Base-by-base conservation (phyloP, 2,329 filamentous ascomycete species). In the Alternaria infectoria region DNA sequence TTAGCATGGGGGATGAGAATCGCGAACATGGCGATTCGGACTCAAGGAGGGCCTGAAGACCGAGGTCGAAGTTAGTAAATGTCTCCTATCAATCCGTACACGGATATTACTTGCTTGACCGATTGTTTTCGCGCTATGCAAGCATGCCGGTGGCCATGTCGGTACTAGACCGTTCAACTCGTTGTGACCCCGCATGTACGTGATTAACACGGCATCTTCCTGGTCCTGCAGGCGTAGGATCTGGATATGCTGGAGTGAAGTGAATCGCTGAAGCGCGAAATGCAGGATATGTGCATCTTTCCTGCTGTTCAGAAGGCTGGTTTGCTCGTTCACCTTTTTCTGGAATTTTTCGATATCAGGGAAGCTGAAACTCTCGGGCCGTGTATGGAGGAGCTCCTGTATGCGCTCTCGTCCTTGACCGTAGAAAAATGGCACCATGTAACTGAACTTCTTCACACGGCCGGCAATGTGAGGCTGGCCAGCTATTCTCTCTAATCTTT, bases 1-100 rank as follows among this genome's bases (percentile, higher is more conserved):
- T 89, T 62, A 91, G 84, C 78, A 88, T 88, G 2, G 88, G 88
- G 6, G 86, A 87, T 10, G 87, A 87, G 70, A 91, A 90, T 28
- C 87, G 84, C 46, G 86, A 86, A 59, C 86, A 86, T 21, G 85
- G 83, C 32, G 87, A 88, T 60, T 82, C 80, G 0, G 87, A 86
- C 30, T 84, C 81, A 46, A 89, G 77, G 4, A 90, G 79, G 4
- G 89, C 36, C 36, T 40, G 36, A 40, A 40, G 36, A 40, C 36
- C 36, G 36, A 40, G 8, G 36, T 40, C 36, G 9, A 40, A 40
- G 36, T 40, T 17, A 40, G 36, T 40, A 17, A 40, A 40, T 40
- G 36, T 17, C 15, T 17, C 8, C 15, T 17, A 40, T 40, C 9
- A 40, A 40, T 40, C 9, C 36, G 36, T 40, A 40, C 36, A 40